Evolutionary conservation across 2,329 filamentous ascomycete genomes (phyloP).

Genomic region (Arthrobotrys musiformis): DNA sequence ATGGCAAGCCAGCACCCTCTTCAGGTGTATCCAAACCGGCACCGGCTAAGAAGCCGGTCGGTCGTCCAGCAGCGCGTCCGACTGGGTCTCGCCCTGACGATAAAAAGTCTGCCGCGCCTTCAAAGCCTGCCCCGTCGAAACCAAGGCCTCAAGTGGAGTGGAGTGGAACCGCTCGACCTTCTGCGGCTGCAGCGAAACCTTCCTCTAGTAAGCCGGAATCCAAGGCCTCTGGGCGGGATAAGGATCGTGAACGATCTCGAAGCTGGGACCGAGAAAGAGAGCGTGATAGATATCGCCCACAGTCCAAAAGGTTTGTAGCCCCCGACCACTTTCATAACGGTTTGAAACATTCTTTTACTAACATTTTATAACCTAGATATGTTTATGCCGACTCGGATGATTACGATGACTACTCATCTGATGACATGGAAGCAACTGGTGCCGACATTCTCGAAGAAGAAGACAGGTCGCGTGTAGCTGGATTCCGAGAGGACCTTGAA

Average conservation of each 20-base stretch:
- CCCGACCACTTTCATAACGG: background rate
- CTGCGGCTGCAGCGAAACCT: slow-evolving; percentile 19
- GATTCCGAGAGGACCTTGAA: slow-evolving; percentile 57
- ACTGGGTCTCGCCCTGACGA: background rate
- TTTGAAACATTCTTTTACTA: background rate
- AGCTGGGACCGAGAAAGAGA: slow-evolving; percentile 40
- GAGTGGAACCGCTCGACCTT: slow-evolving; percentile 47
- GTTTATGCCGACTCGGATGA: slow-evolving; percentile 56
- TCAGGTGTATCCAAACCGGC: slow-evolving; percentile 23
- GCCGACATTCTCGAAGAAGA: slow-evolving; percentile 59
- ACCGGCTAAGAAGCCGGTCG: slow-evolving; percentile 14
- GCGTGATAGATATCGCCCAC: slow-evolving; percentile 16
- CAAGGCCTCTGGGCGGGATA: slow-evolving; percentile 2
- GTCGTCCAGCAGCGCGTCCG: background rate
- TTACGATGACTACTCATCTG: slow-evolving; percentile 57
- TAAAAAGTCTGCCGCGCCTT: slow-evolving; percentile 30
- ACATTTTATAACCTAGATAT: slow-evolving; percentile 54
- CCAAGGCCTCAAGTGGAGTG: slow-evolving; percentile 34
- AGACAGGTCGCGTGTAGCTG: slow-evolving; percentile 55
- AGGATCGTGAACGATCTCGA: slow-evolving; percentile 11
- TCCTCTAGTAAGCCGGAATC: slow-evolving; percentile 19
- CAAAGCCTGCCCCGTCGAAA: slow-evolving; percentile 16
- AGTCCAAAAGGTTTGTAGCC: slow-evolving; percentile 25
- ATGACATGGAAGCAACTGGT: slow-evolving; percentile 59
- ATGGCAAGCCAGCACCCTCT: slow-evolving; percentile 3